phyloP scores from a whole-genome alignment of 192 early-diverging fungal genomes.

The Umbelopsis sp. region DNA sequence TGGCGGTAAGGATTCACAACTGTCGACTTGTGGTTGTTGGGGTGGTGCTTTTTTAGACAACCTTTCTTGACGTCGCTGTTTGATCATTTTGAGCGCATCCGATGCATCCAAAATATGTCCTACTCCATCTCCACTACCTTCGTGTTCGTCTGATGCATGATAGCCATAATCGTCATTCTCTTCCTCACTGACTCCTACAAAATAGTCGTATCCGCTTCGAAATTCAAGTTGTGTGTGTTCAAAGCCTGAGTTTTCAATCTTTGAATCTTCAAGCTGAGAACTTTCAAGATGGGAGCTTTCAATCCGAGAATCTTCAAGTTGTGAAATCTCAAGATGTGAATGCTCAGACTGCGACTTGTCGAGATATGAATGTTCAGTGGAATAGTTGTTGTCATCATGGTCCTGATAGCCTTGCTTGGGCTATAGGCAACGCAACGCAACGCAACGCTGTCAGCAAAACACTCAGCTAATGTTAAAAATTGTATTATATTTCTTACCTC shows the following conservation, averaged over 20 bases:
- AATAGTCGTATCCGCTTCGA: conserved; percentile 11
- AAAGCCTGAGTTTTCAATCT: no score
- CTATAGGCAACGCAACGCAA: no score
- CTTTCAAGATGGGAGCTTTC: no score
- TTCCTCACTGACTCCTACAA: neutral
- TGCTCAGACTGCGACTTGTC: no score
- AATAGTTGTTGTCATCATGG: no score
- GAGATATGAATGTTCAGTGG: no score
- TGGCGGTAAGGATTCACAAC: neutral
- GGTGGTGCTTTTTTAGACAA: neutral
- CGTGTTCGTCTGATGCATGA: neutral
- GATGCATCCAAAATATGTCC: conserved; percentile 15
- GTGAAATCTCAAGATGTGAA: neutral
- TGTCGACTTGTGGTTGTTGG: neutral
- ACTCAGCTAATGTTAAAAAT: no score
- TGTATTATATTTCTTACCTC: neutral
- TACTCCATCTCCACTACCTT: neutral
- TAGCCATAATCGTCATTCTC: conserved; percentile 2
- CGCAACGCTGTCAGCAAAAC: no score
- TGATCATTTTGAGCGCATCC: conserved; percentile 10
- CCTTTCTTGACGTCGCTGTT: conserved; percentile 6
- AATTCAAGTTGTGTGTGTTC: neutral
- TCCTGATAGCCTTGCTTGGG: no score
- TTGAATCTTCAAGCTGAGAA: no score
- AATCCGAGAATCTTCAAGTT: neutral